Base-by-base conservation (phyloP, 2,329 filamentous ascomycete species). In the Trichoderma semiorbis region DNA sequence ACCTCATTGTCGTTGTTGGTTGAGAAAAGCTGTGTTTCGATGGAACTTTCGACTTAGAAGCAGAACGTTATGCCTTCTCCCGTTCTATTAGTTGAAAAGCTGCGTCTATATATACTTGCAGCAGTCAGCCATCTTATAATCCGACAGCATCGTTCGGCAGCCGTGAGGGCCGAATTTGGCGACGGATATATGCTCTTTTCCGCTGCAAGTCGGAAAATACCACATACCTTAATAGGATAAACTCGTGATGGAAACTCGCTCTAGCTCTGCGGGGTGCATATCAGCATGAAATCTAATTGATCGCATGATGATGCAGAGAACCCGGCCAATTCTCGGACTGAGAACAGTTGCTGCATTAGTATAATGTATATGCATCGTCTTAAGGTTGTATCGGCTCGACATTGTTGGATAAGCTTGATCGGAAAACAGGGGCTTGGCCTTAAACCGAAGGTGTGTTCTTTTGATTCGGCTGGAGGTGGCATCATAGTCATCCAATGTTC, bases 191-290 rank as follows among this genome's bases (percentile, higher is more conserved):
- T 16, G 12, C 26, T 32, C 55, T n/a, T 8, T 6, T 28, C 39
- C 36, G 55, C 26, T 32, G 36, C 55, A 34, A 68, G 36, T 34
- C n/a, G 6, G 39, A 60, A n/a, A 68, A 69, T 69, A 61, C 65
- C 34, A 69, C 65, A 69, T 69, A 60, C 55, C 65, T 69, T 50
- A 60, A 47, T 47, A 21, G 65, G 65, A 61, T n/a, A 60, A 18
- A 60, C 26, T 43, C 36, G 36, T 32, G 24, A 61, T 5, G 36
- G 55, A 61, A 47, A 32, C 53, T 30, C 30, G 55, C 26, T 50
- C 57, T 69, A 69, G 55, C 12, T 32, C 55, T 61, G 65, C 65
- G 65, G 65, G 65, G 65, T 47, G 36, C 36, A 18, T 11, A n/a
- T 12, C 28, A 69, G 18, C 18, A 61, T 47, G 18, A 8, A 18